Percentiles rank a stretch among this genome's conserved stretches.
These are phyloP conservation scores for Thermomucor indicae-seudaticae DNA, from an alignment of 371 early-diverging fungal genomes.

Conservation along the genomic window DNA sequence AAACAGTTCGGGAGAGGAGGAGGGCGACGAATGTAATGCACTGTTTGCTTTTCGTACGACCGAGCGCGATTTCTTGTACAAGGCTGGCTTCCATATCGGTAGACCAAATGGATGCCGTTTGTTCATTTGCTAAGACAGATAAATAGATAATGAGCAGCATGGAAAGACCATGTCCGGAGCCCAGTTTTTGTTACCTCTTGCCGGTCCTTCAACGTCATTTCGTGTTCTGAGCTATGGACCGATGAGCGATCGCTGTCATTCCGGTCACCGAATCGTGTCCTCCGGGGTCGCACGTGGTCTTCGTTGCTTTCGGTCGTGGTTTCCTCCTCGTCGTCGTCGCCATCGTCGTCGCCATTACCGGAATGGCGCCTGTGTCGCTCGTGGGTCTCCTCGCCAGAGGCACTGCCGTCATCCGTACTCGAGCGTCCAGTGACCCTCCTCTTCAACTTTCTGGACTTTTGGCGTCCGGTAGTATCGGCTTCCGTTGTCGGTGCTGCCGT, in stretches of 20 bases:
- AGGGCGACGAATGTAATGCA: conserved; percentile 81
- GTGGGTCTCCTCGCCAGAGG: conserved; percentile 7
- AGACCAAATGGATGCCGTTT: conserved; percentile 92
- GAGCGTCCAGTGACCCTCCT: too few relatives aligned
- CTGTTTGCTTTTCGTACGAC: conserved; percentile 78
- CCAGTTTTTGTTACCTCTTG: conserved; percentile 49
- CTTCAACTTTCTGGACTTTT: too few relatives aligned
- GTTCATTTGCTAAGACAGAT: conserved; percentile 63
- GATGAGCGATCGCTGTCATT: conserved; percentile 23
- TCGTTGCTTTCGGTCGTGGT: background rate
- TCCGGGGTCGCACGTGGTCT: conserved; percentile 1
- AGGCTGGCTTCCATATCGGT: conserved; percentile 95
- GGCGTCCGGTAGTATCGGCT: too few relatives aligned
- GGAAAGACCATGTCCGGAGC: background rate
- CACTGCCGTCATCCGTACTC: background rate
- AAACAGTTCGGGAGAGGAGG: conserved; percentile 59
- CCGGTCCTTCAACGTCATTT: conserved; percentile 63
- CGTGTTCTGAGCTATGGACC: conserved; percentile 31
- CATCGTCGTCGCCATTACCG: conserved; percentile 14
- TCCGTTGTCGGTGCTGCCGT: too few relatives aligned
- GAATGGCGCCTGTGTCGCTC: too few relatives aligned
- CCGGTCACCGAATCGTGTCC: background rate
- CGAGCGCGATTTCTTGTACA: conserved; percentile 92
- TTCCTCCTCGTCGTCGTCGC: conserved; percentile 3
- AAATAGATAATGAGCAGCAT: background rate